These are phyloP conservation scores for Penstemon eatonii DNA, from an alignment of 257 asterid genomes.

Conservation along the genomic window DNA sequence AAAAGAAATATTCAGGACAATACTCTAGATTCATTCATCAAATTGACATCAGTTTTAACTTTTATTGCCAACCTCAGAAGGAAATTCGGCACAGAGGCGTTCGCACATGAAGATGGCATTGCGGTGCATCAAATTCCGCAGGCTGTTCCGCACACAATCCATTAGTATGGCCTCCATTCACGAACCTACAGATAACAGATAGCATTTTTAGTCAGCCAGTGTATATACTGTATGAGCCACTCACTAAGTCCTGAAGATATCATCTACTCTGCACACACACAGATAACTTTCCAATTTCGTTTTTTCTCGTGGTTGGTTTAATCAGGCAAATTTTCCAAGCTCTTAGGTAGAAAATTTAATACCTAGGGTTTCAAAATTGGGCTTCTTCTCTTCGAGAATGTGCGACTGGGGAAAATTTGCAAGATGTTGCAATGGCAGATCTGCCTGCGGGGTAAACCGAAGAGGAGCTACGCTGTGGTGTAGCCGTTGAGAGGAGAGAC, in stretches of 20 bases:
- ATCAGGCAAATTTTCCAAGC: no score
- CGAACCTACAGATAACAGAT: constrained; percentile 15
- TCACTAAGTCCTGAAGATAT: constrained; percentile 20
- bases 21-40: constrained; percentile 4
- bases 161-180: constrained; percentile 72
- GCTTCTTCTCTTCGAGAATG: no score
- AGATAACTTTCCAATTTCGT: neutral
- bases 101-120: constrained; percentile 92
- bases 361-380: no score
- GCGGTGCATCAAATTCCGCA: constrained; percentile 63
- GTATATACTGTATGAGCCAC: neutral
- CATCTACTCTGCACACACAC: neutral
- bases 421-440: no score
- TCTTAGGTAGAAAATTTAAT: no score
- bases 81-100: constrained; percentile 93
- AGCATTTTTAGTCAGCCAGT: constrained; percentile 23
- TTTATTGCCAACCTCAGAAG: constrained; percentile 66
- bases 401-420: no score
- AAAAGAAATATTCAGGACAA: neutral
- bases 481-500: no score
- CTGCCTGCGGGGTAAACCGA: no score
- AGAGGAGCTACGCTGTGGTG: no score
- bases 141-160: constrained; percentile 71
- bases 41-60: neutral
- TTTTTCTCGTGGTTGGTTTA: no score